Evolutionary conservation across 768 basidiomycete species (phyloP).

Genomic region (Suillus ampliporus): DNA sequence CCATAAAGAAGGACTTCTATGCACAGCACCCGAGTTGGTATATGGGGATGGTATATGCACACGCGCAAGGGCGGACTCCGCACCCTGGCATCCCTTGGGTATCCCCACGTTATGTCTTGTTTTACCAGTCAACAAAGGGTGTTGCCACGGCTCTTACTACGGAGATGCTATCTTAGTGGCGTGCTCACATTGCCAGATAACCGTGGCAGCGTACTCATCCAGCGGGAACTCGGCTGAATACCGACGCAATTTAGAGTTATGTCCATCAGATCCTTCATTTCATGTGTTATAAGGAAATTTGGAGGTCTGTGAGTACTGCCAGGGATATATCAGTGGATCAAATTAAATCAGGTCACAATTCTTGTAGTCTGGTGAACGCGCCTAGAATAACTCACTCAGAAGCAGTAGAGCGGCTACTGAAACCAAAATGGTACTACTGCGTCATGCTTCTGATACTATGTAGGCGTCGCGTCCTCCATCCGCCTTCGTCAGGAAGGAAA

Average conservation of each 20-base stretch:
- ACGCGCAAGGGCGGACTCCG: neutral
- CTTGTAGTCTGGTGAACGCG: neutral
- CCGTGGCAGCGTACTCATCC: neutral
- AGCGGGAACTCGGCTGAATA: neutral
- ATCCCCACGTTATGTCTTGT: conserved; percentile 1
- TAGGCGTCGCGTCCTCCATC: neutral
- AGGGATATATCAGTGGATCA: neutral
- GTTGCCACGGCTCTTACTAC: conserved; percentile 2
- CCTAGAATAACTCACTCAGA: neutral
- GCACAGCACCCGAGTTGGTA: neutral
- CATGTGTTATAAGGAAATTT: neutral
- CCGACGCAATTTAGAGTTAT: conserved; percentile 3
- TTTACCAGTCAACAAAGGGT: neutral
- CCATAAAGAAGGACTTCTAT: neutral
- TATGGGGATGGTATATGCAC: too few species aligned
- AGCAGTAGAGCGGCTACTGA: neutral
- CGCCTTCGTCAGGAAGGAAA: neutral
- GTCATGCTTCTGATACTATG: neutral
- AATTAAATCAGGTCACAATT: neutral
- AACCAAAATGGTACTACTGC: neutral
- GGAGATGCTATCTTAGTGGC: neutral
- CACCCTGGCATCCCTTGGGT: neutral
- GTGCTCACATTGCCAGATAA: neutral
- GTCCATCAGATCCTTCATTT: neutral
- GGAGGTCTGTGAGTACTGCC: conserved; percentile 4